A percentile compares a stretch with the other conserved stretches of the same genome.
Evolutionary conservation across 2,329 filamentous ascomycete genomes (phyloP).

Genomic region (Claviceps sp.): DNA sequence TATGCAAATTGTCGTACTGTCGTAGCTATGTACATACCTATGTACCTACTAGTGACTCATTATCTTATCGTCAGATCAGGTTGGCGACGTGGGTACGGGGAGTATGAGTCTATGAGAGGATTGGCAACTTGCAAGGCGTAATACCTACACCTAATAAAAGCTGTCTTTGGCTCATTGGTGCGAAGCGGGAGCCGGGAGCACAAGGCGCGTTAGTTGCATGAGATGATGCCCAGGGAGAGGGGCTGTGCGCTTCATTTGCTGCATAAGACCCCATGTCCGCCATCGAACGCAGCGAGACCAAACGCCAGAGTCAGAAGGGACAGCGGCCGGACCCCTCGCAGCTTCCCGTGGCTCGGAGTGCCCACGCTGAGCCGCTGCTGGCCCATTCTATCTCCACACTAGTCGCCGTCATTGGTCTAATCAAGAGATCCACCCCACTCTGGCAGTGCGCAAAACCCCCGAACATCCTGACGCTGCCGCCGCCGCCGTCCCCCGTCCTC

Average conservation of each 20-base stretch:
- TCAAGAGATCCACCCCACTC: no score
- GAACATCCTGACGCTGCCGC: not conserved
- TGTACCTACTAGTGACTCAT: no score
- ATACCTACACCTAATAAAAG: not conserved
- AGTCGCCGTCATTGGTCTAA: no score
- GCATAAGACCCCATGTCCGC: conserved; percentile 1
- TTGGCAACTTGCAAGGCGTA: not conserved
- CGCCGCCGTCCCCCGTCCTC: not conserved
- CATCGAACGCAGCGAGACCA: conserved; percentile 7
- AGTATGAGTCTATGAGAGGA: not conserved
- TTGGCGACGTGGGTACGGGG: not conserved
- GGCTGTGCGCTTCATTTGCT: not conserved
- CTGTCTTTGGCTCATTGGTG: not conserved
- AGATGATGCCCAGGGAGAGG: not conserved
- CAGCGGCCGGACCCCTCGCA: conserved; percentile 1
- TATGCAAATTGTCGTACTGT: not conserved
- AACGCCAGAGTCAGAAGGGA: not conserved
- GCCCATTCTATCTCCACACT: no score
- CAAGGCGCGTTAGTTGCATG: conserved; percentile 1
- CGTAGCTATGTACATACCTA: no score
- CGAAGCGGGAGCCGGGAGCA: not conserved
- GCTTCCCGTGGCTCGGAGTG: conserved; percentile 4
- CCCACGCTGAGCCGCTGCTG: no score
- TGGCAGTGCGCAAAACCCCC: not conserved
- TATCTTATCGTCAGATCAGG: not conserved